Evolutionary conservation across 2,329 filamentous ascomycete genomes (phyloP).

Genomic region (Fusarium begoniae): DNA sequence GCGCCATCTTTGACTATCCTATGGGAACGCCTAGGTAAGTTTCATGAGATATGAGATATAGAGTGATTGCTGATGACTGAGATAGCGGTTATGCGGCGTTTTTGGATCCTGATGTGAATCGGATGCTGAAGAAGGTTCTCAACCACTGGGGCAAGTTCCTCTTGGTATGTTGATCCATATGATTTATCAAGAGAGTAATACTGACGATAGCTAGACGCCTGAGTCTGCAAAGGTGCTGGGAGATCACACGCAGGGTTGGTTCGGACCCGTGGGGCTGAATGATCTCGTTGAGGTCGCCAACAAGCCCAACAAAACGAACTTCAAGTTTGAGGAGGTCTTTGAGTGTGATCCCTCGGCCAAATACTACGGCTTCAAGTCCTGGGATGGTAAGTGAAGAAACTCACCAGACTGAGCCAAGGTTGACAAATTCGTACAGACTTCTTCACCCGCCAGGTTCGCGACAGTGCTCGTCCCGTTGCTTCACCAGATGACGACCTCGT

Average conservation of each 20-base stretch:
- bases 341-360: slow-evolving; percentile 64
- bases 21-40: slow-evolving; percentile 62
- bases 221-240: slow-evolving; percentile 63
- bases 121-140: slow-evolving; percentile 61
- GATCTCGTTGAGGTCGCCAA: slow-evolving; percentile 64
- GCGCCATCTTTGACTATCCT: slow-evolving; percentile 63
- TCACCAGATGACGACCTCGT: slow-evolving; percentile 61
- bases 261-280: slow-evolving; percentile 57
- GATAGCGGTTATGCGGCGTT: slow-evolving; percentile 60
- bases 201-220: slow-evolving; percentile 50
- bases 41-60: background rate
- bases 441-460: slow-evolving; percentile 68
- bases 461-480: slow-evolving; percentile 65
- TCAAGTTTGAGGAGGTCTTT: slow-evolving; percentile 68
- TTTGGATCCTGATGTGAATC: slow-evolving; percentile 64
- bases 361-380: slow-evolving; percentile 70
- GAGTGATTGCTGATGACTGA: background rate
- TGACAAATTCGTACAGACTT: slow-evolving; percentile 55
- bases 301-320: slow-evolving; percentile 50
- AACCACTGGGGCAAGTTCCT: slow-evolving; percentile 67
- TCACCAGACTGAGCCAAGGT: accelerated
- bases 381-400: slow-evolving; percentile 61
- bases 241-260: slow-evolving; percentile 60
- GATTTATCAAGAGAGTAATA: background rate
- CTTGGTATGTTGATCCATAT: slow-evolving; percentile 46